Evolutionary conservation across 768 basidiomycete genomes (phyloP).

Genomic region (Melanogaster broomeanus): DNA sequence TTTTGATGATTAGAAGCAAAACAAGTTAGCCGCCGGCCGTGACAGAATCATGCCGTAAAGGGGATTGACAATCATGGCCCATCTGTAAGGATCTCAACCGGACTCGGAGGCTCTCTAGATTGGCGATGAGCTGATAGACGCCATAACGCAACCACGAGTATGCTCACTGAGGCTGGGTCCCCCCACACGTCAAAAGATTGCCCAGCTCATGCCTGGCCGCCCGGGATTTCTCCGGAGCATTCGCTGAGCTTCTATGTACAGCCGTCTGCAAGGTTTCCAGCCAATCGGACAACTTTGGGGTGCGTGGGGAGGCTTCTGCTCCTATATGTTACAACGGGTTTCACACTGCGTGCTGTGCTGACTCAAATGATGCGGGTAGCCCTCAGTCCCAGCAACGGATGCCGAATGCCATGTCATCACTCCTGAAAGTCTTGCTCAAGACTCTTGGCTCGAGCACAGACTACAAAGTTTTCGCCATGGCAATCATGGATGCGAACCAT

Average conservation of each 20-base stretch:
- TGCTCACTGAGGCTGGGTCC: constrained; percentile 15
- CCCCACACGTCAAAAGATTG: constrained; percentile 16
- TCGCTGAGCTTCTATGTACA: constrained; percentile 11
- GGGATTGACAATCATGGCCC: constrained; percentile 34
- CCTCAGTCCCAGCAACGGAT: constrained; percentile 15
- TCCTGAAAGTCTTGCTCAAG: constrained; percentile 3
- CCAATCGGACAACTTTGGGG: constrained; percentile 2
- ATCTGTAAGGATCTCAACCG: constrained; percentile 12
- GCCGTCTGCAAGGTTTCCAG: constrained; percentile 2
- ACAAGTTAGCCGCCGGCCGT: constrained; percentile 31
- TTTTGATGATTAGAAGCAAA: constrained; percentile 29
- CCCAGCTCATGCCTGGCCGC: constrained; percentile 8
- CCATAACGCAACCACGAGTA: constrained; percentile 12
- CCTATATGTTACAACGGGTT: constrained; percentile 21
- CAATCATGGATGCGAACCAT: too few species aligned
- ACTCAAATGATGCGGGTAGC: constrained; percentile 30
- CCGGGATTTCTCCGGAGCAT: constrained; percentile 6
- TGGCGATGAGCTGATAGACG: constrained; percentile 17
- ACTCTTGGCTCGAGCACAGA: constrained; percentile 17
- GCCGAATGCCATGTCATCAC: constrained; percentile 25
- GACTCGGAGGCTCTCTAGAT: constrained; percentile 4
- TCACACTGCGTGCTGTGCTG: constrained; percentile 37
- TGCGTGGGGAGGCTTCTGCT: constrained; percentile 18
- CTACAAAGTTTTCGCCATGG: constrained; percentile 7
- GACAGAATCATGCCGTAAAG: constrained; percentile 39